Evolutionary conservation across 2,329 filamentous ascomycete genomes (phyloP).

Genomic region (Emmonsiellopsis sp.): DNA sequence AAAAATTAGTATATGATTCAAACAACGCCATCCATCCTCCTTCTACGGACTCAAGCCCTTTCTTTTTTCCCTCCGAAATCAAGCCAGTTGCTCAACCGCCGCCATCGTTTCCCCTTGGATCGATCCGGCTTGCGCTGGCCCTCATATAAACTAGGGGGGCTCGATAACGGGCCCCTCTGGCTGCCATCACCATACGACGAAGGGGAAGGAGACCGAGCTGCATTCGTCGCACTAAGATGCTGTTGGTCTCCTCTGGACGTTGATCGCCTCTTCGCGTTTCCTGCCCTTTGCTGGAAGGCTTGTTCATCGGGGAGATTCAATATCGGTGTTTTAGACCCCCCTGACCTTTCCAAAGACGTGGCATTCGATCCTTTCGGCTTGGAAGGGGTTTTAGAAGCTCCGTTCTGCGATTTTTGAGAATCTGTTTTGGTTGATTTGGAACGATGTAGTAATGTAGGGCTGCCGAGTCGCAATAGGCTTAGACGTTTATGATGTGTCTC

Average conservation of each 20-base stretch:
- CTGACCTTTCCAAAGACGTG: no score
- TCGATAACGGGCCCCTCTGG: neutral
- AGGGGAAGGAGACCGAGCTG: neutral
- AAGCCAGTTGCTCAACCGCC: conserved; percentile 4
- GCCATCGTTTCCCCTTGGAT: conserved; percentile 3
- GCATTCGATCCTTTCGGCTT: no score
- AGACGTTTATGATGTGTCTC: no score
- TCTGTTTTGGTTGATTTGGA: no score
- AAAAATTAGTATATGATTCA: no score
- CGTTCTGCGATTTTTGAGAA: no score
- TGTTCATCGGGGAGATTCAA: neutral
- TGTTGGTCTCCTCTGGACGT: neutral
- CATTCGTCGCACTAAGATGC: neutral
- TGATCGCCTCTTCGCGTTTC: neutral
- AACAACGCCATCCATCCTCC: no score
- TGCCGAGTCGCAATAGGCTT: no score
- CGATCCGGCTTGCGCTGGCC: neutral
- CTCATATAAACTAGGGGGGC: neutral
- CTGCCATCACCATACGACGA: neutral
- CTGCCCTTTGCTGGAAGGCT: neutral
- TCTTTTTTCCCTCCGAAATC: conserved; percentile 1
- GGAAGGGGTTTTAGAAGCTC: no score
- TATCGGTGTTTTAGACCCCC: no score
- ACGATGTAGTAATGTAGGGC: no score
- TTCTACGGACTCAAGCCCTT: neutral